Conservation (phyloP, 371 early-diverging fungal species). For the Syncephalastrum monosporum region DNA sequence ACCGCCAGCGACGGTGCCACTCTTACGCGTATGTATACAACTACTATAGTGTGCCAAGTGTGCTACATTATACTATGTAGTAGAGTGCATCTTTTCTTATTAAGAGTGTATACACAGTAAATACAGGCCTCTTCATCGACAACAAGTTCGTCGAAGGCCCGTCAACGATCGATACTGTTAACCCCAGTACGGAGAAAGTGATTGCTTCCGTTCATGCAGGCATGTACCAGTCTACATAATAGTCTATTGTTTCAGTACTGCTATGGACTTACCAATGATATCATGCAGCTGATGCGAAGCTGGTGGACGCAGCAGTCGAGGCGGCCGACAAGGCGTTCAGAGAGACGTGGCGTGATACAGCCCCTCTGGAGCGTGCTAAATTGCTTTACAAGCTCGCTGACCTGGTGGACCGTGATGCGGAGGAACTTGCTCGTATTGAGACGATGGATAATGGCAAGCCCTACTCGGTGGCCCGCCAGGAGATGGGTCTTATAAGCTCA, state of each 20-base stretch:
- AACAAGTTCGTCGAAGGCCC: conserved; percentile 50
- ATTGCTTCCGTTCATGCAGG: conserved; percentile 46
- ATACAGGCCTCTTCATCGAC: conserved; percentile 57
- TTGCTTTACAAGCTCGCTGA: conserved; percentile 51
- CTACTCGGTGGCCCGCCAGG: conserved; percentile 45
- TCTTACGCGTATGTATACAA: not conserved
- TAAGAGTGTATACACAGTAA: conserved; percentile 20
- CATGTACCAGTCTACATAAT: conserved; percentile 2
- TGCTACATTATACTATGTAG: too few species aligned
- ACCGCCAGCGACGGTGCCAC: too few species aligned
- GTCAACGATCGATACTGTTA: conserved; percentile 45
- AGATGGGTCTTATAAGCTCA: too few species aligned
- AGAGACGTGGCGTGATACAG: conserved; percentile 37
- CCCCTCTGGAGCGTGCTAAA: conserved; percentile 30
- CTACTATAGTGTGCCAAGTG: not conserved
- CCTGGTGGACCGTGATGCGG: conserved; percentile 38
- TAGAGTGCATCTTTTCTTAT: not conserved
- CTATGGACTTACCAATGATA: too few species aligned
- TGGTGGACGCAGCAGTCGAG: conserved; percentile 48
- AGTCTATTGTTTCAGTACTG: too few species aligned
- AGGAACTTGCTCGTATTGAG: conserved; percentile 42
- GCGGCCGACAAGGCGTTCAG: conserved; percentile 47
- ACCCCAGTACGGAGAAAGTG: conserved; percentile 45
- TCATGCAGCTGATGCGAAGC: conserved; percentile 35
- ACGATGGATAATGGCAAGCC: conserved; percentile 50